A percentile compares a stretch with the other conserved stretches of the same genome.
phyloP scores from a whole-genome alignment of 805 yeast genomes.

The Candida maesae region DNA sequence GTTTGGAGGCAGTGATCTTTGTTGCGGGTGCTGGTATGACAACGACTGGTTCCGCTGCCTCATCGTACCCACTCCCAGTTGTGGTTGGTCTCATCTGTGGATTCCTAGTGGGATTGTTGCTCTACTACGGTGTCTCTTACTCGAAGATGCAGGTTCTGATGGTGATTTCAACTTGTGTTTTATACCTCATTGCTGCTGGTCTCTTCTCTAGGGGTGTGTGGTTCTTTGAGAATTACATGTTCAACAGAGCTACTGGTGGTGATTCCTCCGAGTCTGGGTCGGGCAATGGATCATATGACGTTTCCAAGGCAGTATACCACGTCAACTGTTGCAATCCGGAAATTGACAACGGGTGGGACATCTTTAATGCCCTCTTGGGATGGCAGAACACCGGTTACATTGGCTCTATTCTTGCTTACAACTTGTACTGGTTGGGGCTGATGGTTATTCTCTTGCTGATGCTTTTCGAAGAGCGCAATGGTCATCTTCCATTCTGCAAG shows the following conservation, averaged over 20 bases:
- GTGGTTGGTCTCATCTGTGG: slow-evolving; percentile 84
- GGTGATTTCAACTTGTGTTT: slow-evolving; percentile 80
- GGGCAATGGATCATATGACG: slow-evolving; percentile 94
- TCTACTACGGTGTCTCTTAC: slow-evolving; percentile 80
- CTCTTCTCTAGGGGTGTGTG: slow-evolving; percentile 91
- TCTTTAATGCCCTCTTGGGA: slow-evolving; percentile 89
- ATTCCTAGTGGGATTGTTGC: slow-evolving; percentile 56
- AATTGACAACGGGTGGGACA: slow-evolving; percentile 92
- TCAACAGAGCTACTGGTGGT: slow-evolving; percentile 74
- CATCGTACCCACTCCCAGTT: slow-evolving; percentile 89
- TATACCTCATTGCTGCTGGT: slow-evolving; percentile 89
- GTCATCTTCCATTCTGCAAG: slow-evolving; percentile 72
- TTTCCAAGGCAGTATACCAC: slow-evolving; percentile 82
- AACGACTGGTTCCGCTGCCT: slow-evolving; percentile 46
- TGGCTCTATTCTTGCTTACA: slow-evolving; percentile 87
- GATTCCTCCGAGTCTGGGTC: slow-evolving; percentile 91
- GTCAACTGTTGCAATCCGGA: slow-evolving; percentile 97
- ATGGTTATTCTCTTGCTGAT: slow-evolving; percentile 53
- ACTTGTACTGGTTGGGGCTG: slow-evolving; percentile 78
- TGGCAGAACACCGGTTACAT: slow-evolving; percentile 97
- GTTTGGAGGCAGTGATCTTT: slow-evolving; percentile 92
- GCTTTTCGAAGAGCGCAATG: slow-evolving; percentile 79
- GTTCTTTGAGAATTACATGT: slow-evolving; percentile 73
- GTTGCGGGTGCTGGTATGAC: slow-evolving; percentile 92
- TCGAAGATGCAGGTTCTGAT: slow-evolving; percentile 85